Evolutionary conservation across 1,139 yeast species (phyloP).

Genomic region (Pichia sp.): DNA sequence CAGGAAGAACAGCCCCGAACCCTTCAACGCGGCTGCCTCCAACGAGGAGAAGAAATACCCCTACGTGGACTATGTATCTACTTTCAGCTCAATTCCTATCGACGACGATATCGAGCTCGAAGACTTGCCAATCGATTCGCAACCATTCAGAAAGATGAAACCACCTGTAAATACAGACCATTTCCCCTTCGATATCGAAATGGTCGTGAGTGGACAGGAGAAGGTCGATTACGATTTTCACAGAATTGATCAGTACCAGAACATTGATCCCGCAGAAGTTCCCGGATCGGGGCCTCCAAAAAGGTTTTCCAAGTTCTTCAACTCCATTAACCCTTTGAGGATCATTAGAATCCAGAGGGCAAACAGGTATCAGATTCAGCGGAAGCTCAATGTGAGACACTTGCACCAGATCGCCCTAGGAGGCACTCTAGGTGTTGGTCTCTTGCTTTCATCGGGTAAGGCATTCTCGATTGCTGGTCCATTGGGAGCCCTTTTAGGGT

Average conservation of each 20-base stretch:
- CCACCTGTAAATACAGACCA: slow-evolving; percentile 1
- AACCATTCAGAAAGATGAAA: slow-evolving; percentile 15
- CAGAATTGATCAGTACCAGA: slow-evolving; percentile 21
- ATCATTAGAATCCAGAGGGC: slow-evolving; percentile 20
- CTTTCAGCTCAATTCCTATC: slow-evolving; percentile 18
- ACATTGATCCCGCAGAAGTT: slow-evolving; percentile 14
- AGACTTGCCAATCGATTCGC: slow-evolving; percentile 30
- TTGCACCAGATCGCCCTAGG: slow-evolving; percentile 80
- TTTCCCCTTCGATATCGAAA: slow-evolving; percentile 22
- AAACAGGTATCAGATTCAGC: slow-evolving; percentile 37
- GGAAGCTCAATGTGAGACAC: slow-evolving; percentile 66
- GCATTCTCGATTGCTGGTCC: slow-evolving; percentile 81
- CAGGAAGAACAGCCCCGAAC: neutral
- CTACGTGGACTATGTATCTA: slow-evolving; percentile 11
- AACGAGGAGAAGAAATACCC: slow-evolving; percentile 9
- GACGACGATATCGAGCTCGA: slow-evolving; percentile 23
- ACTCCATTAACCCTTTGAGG: slow-evolving; percentile 16
- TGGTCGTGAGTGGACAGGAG: slow-evolving; percentile 30
- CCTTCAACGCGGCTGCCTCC: neutral
- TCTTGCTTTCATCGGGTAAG: slow-evolving; percentile 72
- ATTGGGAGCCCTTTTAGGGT: slow-evolving; percentile 72
- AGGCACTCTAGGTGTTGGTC: slow-evolving; percentile 81
- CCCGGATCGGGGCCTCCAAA: neutral
- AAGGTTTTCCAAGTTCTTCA: slow-evolving; percentile 6
- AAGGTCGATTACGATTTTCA: slow-evolving; percentile 30